Conservation (phyloP, 768 basidiomycete species). For the Mrakia frigida region DNA sequence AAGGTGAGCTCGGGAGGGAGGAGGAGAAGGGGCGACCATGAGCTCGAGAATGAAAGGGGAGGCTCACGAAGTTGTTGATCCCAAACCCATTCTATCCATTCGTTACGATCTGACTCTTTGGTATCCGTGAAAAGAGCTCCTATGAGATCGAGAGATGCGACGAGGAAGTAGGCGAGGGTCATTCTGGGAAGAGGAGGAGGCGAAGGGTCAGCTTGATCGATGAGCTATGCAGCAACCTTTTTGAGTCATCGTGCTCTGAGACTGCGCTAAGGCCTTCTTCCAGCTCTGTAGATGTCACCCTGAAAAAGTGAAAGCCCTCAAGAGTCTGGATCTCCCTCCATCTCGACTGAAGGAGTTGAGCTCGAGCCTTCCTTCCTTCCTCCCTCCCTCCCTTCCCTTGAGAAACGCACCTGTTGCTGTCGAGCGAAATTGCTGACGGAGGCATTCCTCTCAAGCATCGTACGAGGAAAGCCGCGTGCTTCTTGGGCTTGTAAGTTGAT, state of each 20-base stretch:
- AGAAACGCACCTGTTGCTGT: slow-evolving; percentile 19
- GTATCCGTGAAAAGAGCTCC: slow-evolving; percentile 52
- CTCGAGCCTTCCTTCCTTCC: background rate
- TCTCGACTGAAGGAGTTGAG: background rate
- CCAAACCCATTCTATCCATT: slow-evolving; percentile 85
- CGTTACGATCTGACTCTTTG: slow-evolving; percentile 53
- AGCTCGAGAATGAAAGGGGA: slow-evolving; percentile 27
- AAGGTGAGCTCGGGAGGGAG: slow-evolving; percentile 7
- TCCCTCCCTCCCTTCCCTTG: background rate
- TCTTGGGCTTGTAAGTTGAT: slow-evolving; percentile 4
- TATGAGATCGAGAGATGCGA: slow-evolving; percentile 76
- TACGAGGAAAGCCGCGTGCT: slow-evolving; percentile 18
- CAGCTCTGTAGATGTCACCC: background rate
- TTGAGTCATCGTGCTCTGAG: too few species aligned
- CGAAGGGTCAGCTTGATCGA: background rate
- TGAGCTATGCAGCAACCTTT: background rate
- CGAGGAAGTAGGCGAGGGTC: slow-evolving; percentile 80
- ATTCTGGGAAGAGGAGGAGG: slow-evolving; percentile 51
- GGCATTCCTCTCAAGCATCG: slow-evolving; percentile 29
- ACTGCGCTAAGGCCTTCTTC: background rate
- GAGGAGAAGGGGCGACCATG: background rate
- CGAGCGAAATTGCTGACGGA: background rate
- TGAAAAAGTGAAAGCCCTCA: background rate
- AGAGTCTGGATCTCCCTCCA: background rate
- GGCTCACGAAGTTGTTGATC: slow-evolving; percentile 65